A percentile compares a stretch with the other conserved stretches of the same genome.
Conservation (phyloP, 2,329 filamentous ascomycete genomes). For the Ambrosiella beaveri region DNA sequence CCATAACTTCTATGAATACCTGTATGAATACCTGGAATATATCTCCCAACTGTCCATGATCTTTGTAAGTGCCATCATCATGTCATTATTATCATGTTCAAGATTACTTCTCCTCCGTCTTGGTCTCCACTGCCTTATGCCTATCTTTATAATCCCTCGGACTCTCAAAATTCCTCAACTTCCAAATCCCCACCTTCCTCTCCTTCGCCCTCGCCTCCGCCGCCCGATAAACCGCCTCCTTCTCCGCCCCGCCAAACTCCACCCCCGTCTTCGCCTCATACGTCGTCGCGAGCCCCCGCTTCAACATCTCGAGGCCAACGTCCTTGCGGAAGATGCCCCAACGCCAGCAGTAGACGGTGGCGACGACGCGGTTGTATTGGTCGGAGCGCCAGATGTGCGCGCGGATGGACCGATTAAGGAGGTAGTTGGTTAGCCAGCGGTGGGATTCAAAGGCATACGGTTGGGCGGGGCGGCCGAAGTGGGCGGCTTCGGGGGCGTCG, state of each 20-base stretch:
- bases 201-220: slow-evolving; percentile 50
- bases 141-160: slow-evolving; percentile 69
- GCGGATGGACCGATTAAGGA: slow-evolving; percentile 57
- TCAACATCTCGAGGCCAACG: slow-evolving; percentile 80
- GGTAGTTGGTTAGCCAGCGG: slow-evolving; percentile 57
- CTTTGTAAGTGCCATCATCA: background rate
- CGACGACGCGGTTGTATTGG: slow-evolving; percentile 84
- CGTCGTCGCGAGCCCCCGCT: slow-evolving; percentile 66
- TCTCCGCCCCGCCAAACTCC: slow-evolving; percentile 55
- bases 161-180: slow-evolving; percentile 53
- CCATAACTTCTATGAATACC: background rate
- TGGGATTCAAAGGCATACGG: slow-evolving; percentile 69
- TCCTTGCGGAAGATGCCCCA: slow-evolving; percentile 55
- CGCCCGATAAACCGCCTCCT: slow-evolving; percentile 44
- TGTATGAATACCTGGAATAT: background rate
- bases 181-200: slow-evolving; percentile 60
- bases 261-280: slow-evolving; percentile 85
- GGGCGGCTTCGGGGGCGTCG: slow-evolving; percentile 81
- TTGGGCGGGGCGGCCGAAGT: slow-evolving; percentile 80
- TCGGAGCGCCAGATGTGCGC: slow-evolving; percentile 71
- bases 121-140: slow-evolving; percentile 3
- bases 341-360: slow-evolving; percentile 59
- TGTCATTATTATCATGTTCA: background rate
- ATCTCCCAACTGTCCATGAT: background rate
- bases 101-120: background rate